Evolutionary conservation across 2,329 filamentous ascomycete genomes (phyloP).

Genomic region (Myriosclerotinia duriaeana): DNA sequence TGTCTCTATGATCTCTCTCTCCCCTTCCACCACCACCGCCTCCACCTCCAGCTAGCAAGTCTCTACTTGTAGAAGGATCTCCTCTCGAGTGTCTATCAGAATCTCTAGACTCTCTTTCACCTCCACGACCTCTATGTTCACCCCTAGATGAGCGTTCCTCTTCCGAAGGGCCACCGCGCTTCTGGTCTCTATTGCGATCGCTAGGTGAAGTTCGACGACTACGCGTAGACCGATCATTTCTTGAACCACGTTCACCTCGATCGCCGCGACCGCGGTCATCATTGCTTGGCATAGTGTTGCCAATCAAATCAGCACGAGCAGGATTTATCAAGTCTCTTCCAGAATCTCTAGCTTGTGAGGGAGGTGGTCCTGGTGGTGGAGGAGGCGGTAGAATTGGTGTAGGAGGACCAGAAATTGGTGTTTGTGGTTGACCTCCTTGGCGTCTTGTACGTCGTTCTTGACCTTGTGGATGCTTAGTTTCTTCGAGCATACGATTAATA

Average conservation of each 20-base stretch:
- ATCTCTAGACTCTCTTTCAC: conserved; percentile 31
- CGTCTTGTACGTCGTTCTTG: conserved; percentile 40
- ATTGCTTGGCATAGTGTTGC: conserved; percentile 26
- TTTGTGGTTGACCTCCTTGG: conserved; percentile 49
- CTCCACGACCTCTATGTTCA: conserved; percentile 37
- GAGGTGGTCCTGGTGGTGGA: conserved; percentile 38
- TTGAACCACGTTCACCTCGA: conserved; percentile 34
- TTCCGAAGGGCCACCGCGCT: conserved; percentile 32
- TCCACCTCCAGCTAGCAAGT: conserved; percentile 31
- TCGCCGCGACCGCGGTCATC: conserved; percentile 34
- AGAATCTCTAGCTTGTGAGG: conserved; percentile 29
- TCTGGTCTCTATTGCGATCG: conserved; percentile 37
- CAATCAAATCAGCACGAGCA: conserved; percentile 38
- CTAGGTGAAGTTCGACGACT: conserved; percentile 38
- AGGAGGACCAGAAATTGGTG: conserved; percentile 52
- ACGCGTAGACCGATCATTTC: conserved; percentile 39
- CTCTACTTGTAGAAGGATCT: conserved; percentile 21
- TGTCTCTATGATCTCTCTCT: conserved; percentile 28
- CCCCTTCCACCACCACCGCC: conserved; percentile 27
- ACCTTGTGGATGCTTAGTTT: conserved; percentile 48
- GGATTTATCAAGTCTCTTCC: conserved; percentile 35
- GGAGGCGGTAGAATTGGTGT: conserved; percentile 54
- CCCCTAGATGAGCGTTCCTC: conserved; percentile 34
- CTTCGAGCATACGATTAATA: conserved; percentile 40
- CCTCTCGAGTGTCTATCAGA: conserved; percentile 13